phyloP scores from a whole-genome alignment of 805 yeast species.

The Teunomyces funiuensis region DNA sequence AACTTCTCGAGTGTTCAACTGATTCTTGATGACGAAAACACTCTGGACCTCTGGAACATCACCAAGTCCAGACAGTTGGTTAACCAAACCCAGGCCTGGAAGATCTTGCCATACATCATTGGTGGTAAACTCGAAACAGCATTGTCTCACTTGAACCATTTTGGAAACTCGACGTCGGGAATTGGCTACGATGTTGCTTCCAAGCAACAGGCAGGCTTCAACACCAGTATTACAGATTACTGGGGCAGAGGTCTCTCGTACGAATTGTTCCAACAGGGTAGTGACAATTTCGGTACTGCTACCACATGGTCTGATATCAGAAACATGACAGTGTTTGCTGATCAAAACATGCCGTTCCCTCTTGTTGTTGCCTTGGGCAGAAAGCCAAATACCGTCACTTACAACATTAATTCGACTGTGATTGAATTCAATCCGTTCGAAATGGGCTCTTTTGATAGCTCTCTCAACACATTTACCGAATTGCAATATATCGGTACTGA shows the following conservation, averaged over 20 bases:
- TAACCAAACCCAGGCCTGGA: constrained; percentile 19
- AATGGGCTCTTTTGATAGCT: constrained; percentile 42
- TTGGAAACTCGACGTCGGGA: constrained; percentile 33
- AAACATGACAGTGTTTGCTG: constrained; percentile 23
- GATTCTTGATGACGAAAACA: constrained; percentile 37
- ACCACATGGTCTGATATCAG: constrained; percentile 37
- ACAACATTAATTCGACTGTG: constrained; percentile 37
- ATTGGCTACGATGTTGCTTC: constrained; percentile 52
- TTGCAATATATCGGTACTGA: constrained; percentile 36
- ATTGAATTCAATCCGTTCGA: constrained; percentile 44
- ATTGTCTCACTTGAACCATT: constrained; percentile 30
- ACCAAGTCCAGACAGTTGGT: constrained; percentile 29
- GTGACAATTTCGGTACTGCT: constrained; percentile 23
- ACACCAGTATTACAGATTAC: constrained; percentile 66
- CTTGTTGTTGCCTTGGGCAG: constrained; percentile 37
- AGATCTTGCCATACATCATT: constrained; percentile 21
- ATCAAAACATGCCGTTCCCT: constrained; percentile 44
- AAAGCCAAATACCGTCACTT: constrained; percentile 29
- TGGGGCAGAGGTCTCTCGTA: constrained; percentile 79
- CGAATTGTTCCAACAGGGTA: constrained; percentile 49
- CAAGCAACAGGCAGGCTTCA: constrained; percentile 58
- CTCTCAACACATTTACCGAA: constrained; percentile 39
- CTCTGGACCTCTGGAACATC: constrained; percentile 36
- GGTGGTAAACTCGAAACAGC: constrained; percentile 24
- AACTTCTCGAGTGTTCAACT: constrained; percentile 72